Evolutionary conservation across 148 eudicot species (phyloP), one percentile per base, ranked within the genome.

Genomic region (Polygonum aviculare): DNA sequence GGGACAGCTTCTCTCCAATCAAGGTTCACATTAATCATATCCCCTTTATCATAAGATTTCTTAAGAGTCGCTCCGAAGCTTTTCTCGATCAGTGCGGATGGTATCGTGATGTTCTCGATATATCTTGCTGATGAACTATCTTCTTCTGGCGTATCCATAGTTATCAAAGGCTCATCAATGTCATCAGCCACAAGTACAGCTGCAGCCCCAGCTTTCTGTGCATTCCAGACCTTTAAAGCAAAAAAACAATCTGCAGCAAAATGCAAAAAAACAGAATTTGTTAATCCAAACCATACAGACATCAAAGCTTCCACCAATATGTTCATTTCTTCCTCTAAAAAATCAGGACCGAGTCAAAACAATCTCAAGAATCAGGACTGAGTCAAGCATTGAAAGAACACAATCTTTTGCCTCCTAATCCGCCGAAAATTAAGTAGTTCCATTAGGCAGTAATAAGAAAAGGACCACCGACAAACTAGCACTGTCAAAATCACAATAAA

Each of bases 1-100:
- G 95, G 98, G 75, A 94, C 95, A 77, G 98, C 87, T 84, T 94
- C 98, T 80, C 98, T 85, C 98, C 98, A 94, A 78, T 94, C 98
- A 77, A 94, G 97, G 83, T 91, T 92, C 69, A 94, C 92, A 79
- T 94, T 91, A 45, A 94, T 90, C 95, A 90, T 87, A 35, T 94
- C 97, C 3, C 90, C 95, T 5, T 75, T 75, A 63, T 60, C 81
- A 51, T 86, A 15, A 50, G 90, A 79, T 75, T 85, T 88, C 84
- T 92, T 94, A 67, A 94, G 62, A 50, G 84, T 85, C 77, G 88
- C 92, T 49, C 90, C 92, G 71, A 94, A 92, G 51, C 83, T 79
- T 76, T 87, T 92, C 80, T 88, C 92, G 39, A 95, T 86, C 26
- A 95, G 87, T 12, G 98, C 98, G 76, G 98, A 95, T 3, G 98